Evolutionary conservation across 805 yeast species (phyloP).

Genomic region (Candida orba): DNA sequence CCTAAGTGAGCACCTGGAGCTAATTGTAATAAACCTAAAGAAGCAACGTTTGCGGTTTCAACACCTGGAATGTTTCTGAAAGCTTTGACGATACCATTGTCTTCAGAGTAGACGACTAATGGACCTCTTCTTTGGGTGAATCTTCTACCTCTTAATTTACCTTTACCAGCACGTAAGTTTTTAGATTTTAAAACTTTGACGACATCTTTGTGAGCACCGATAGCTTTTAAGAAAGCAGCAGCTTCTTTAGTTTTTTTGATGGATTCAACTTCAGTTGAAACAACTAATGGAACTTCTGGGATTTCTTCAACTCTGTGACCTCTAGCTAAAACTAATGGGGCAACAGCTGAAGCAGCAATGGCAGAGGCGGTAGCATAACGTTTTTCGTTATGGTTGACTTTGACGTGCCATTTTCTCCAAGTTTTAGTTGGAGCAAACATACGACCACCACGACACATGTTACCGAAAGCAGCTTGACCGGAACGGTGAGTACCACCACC

Average conservation of each 20-base stretch:
- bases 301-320: constrained; percentile 99
- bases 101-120: constrained; percentile 95
- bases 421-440: constrained; percentile 99
- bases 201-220: constrained; percentile 98
- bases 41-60: constrained; percentile 87
- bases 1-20: constrained; percentile 99
- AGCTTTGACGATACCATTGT: constrained; percentile 96
- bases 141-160: constrained; percentile 99
- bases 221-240: constrained; percentile 93
- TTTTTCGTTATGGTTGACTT: constrained; percentile 99
- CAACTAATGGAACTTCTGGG: constrained; percentile 97
- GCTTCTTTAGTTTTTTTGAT: constrained; percentile 97
- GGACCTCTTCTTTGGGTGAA: constrained; percentile 99
- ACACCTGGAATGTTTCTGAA: constrained; percentile 99
- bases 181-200: constrained; percentile 96
- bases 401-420: constrained; percentile 99
- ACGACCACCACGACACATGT: constrained; percentile 99
- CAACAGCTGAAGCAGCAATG: constrained; percentile 97
- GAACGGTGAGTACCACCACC: constrained; percentile 99
- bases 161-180: constrained; percentile 99
- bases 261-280: constrained; percentile 86
- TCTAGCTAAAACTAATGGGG: constrained; percentile 97
- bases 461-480: constrained; percentile 99
- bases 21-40: constrained; percentile 93
- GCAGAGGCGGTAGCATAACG: constrained; percentile 99